Percentiles rank a stretch among this genome's conserved stretches.
phyloP scores from a whole-genome alignment of 208 protist genomes.

The Angomonas deanei region DNA sequence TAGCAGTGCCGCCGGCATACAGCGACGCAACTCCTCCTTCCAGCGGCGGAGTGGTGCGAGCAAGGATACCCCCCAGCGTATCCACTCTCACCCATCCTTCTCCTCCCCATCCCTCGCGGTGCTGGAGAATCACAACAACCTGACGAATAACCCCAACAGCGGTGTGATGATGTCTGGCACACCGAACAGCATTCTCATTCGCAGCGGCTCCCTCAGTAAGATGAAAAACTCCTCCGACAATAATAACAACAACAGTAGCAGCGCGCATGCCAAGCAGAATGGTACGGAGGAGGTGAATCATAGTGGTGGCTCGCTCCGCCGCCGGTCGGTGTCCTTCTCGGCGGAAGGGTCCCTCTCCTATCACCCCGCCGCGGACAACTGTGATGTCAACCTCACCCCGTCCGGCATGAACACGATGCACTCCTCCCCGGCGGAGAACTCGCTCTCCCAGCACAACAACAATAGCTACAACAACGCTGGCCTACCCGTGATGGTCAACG shows the following conservation, averaged over 20 bases:
- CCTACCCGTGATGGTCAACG: too few species aligned
- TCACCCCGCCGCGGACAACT: background rate
- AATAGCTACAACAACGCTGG: background rate
- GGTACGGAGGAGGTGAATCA: background rate
- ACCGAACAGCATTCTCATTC: background rate
- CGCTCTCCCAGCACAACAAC: background rate
- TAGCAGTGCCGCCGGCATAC: too few species aligned
- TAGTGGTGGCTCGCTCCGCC: background rate
- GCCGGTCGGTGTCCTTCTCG: background rate
- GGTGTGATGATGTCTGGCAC: too few species aligned
- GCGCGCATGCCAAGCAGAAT: background rate
- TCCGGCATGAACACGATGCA: constrained; percentile 14
- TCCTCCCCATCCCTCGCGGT: background rate
- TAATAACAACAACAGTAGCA: constrained; percentile 6
- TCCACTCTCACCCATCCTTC: background rate
- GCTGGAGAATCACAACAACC: background rate
- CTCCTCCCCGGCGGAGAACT: constrained; percentile 22
- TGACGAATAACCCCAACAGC: background rate
- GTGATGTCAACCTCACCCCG: background rate
- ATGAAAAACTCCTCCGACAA: background rate
- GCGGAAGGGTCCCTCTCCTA: background rate
- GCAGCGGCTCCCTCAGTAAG: background rate
- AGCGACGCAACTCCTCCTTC: too few species aligned
- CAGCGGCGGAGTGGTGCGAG: background rate
- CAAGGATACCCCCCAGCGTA: background rate